A percentile compares a stretch with the other conserved stretches of the same genome.
Conservation (phyloP, 2,329 filamentous ascomycete genomes). For the Diaporthe sp. region DNA sequence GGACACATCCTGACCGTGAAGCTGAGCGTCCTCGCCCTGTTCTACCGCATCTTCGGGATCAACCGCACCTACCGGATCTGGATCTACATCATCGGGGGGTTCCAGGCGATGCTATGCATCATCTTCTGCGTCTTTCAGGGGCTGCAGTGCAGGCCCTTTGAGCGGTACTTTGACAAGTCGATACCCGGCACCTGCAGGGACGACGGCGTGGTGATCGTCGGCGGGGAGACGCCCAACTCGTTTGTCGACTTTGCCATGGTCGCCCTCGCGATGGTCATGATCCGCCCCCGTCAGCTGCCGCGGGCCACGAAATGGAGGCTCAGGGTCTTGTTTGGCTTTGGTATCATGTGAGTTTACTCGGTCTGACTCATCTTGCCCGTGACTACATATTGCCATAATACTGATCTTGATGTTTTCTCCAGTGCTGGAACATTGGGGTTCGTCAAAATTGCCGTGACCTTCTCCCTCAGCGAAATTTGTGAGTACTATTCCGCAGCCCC, state of each 20-base stretch:
- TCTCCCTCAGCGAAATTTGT: background rate
- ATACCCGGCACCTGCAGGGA: background rate
- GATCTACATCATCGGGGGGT: background rate
- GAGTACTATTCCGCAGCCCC: background rate
- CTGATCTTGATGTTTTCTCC: background rate
- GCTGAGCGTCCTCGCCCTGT: background rate
- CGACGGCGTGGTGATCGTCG: background rate
- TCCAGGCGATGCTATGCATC: background rate
- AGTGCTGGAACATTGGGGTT: background rate
- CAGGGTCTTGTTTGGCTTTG: background rate
- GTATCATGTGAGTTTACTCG: background rate
- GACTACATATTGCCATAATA: rapidly evolving
- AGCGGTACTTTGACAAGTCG: background rate
- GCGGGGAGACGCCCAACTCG: background rate
- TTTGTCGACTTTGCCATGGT: slow-evolving; percentile 16
- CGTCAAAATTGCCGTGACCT: background rate
- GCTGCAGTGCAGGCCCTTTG: background rate
- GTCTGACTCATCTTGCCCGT: background rate
- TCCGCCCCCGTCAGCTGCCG: background rate
- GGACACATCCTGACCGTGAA: background rate
- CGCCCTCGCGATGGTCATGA: background rate
- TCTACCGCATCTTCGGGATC: background rate
- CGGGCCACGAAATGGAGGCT: background rate
- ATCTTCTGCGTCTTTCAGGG: background rate
- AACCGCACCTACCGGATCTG: background rate